These are phyloP conservation scores for Phoenix dactylifera DNA, from an alignment of 176 grass and related monocot species.

Conservation along the genomic window DNA sequence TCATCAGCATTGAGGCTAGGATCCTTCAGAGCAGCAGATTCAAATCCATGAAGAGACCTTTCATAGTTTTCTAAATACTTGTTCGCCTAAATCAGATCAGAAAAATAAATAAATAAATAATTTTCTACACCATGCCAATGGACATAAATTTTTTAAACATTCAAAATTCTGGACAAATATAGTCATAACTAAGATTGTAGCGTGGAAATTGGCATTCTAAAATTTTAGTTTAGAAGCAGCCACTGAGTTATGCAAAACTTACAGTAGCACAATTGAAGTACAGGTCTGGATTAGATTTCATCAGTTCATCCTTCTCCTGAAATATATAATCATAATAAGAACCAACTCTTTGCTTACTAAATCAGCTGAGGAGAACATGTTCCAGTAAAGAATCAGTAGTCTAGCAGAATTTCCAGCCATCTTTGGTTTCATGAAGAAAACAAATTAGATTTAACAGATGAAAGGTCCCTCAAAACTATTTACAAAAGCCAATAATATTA, in stretches of 20 bases:
- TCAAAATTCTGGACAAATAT: no score
- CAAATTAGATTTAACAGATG: no score
- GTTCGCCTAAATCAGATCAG: conserved; percentile 43
- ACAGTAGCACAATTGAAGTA: conserved; percentile 86
- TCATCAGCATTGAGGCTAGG: conserved; percentile 61
- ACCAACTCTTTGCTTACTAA: background rate
- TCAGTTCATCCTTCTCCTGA: conserved; percentile 82
- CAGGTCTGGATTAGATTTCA: conserved; percentile 78
- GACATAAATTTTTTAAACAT: no score
- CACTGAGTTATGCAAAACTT: conserved; percentile 27
- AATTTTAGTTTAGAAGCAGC: background rate
- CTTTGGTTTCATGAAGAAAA: no score
- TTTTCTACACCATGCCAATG: no score
- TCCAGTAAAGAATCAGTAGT: no score
- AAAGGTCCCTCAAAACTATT: no score
- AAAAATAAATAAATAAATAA: background rate
- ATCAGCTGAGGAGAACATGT: no score
- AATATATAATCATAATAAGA: conserved; percentile 25
- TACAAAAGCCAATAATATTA: no score
- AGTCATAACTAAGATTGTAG: no score
- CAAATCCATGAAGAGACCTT: conserved; percentile 87
- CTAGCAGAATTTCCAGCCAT: no score
- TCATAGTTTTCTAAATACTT: conserved; percentile 97
- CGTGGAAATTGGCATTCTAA: background rate
- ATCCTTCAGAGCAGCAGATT: conserved; percentile 76